Percentiles rank a stretch among this genome's conserved stretches.
These are phyloP conservation scores for Alternaria sp. DNA, from an alignment of 2,329 filamentous ascomycete species.

Conservation along the genomic window DNA sequence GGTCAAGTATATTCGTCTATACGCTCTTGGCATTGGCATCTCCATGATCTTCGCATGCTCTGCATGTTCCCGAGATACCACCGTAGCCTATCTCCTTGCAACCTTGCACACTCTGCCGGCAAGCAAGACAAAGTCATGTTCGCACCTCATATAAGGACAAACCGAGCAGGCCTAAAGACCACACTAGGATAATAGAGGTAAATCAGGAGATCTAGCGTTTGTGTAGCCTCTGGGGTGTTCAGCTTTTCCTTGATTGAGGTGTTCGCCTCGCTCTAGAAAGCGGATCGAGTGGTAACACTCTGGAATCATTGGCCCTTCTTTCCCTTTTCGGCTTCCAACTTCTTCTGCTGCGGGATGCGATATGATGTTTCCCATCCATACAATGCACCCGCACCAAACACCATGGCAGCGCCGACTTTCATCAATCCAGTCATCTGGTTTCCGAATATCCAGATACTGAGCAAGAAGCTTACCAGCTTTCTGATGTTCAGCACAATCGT, in stretches of 20 bases:
- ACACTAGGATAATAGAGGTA: not conserved
- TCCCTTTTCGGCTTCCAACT: slow-evolving; percentile 27
- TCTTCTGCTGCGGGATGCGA: slow-evolving; percentile 51
- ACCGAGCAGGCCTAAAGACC: not conserved
- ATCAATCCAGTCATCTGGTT: slow-evolving; percentile 80
- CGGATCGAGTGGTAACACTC: not conserved
- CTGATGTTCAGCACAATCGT: slow-evolving; percentile 96
- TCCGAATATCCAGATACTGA: slow-evolving; percentile 95
- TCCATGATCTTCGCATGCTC: not conserved
- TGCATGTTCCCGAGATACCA: not conserved
- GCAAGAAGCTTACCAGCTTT: slow-evolving; percentile 86
- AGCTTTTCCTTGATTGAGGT: not conserved
- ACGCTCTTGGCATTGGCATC: slow-evolving; percentile 6
- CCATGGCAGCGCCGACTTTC: slow-evolving; percentile 78
- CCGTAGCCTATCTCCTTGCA: not conserved
- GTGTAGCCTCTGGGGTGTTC: not conserved
- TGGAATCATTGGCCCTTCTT: slow-evolving; percentile 35
- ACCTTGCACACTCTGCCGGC: not conserved
- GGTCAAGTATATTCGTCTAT: not conserved
- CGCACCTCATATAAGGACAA: not conserved
- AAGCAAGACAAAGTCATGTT: not conserved
- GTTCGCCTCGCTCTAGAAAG: not conserved
- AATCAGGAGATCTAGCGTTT: not conserved
- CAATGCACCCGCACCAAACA: slow-evolving; percentile 88
- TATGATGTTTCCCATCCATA: slow-evolving; percentile 78